These are phyloP conservation scores for Irpex sp. DNA, from an alignment of 1,284 basidiomycete genomes.

Conservation along the genomic window DNA sequence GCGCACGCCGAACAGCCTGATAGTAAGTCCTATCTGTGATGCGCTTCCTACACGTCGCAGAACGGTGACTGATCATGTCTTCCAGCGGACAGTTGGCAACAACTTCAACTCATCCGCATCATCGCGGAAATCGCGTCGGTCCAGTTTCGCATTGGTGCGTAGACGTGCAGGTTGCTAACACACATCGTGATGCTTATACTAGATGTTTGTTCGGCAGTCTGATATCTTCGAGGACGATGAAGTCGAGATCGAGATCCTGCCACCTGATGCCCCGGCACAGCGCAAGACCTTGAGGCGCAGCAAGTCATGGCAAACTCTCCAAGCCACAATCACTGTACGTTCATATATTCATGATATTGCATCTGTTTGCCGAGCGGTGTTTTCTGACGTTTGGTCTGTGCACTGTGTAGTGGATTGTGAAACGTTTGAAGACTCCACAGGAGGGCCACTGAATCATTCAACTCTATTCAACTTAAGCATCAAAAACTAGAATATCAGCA, in stretches of 20 bases:
- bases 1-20: not conserved
- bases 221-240: constrained; percentile 29
- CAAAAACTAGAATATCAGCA: not conserved
- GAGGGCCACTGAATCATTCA: not conserved
- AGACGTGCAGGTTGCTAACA: not conserved
- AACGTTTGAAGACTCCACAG: constrained; percentile 12
- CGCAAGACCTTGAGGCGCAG: not conserved
- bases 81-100: not conserved
- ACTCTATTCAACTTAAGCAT: not conserved
- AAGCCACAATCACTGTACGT: constrained; percentile 5
- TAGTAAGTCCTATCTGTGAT: not conserved
- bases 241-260: constrained; percentile 52
- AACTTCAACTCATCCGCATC: not conserved
- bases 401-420: constrained; percentile 7
- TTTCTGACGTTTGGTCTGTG: not conserved
- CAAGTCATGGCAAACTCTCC: not conserved
- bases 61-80: not conserved
- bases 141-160: not conserved
- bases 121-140: not conserved
- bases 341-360: not conserved
- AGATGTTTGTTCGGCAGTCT: constrained; percentile 12
- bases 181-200: not conserved
- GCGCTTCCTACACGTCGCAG: not conserved
- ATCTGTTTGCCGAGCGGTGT: not conserved
- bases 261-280: constrained; percentile 46